Percentiles rank a stretch among this genome's conserved stretches.
Evolutionary conservation across 345 rosid species (phyloP).

Genomic region (Salix brachista): DNA sequence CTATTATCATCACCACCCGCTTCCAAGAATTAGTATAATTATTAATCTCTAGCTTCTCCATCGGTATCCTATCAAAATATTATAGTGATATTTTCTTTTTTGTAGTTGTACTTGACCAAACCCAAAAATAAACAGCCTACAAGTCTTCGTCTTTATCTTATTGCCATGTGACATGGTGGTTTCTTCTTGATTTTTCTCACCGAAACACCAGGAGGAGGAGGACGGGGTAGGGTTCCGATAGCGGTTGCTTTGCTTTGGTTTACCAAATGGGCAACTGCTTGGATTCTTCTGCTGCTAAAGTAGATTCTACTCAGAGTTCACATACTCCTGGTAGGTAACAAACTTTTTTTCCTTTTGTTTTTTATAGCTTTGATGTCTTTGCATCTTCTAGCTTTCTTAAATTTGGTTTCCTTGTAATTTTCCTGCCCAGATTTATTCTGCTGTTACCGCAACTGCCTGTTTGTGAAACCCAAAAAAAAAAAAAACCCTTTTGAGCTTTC

Average conservation of each 20-base stretch:
- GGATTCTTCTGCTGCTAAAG: slow-evolving; percentile 24
- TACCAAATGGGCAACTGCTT: slow-evolving; percentile 27
- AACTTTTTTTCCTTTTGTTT: neutral
- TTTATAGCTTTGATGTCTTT: neutral
- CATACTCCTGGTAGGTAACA: slow-evolving; percentile 15
- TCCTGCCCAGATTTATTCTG: neutral
- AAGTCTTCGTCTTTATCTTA: neutral
- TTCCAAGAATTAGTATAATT: neutral
- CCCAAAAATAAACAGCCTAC: neutral
- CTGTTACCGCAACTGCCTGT: neutral
- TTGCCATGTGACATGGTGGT: neutral
- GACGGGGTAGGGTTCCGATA: neutral
- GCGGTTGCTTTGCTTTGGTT: neutral
- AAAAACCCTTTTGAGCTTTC: neutral
- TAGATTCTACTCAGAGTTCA: slow-evolving; percentile 13
- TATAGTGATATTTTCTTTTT: neutral
- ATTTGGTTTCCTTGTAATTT: neutral
- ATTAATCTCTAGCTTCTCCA: neutral
- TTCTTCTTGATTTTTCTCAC: neutral
- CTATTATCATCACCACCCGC: neutral
- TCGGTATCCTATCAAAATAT: neutral
- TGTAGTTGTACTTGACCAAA: neutral
- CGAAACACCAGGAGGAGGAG: neutral
- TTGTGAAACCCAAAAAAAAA: neutral
- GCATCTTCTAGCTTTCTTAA: neutral